A percentile compares a stretch with the other conserved stretches of the same genome.
These are phyloP conservation scores for Nicotiana noctiflora DNA, from an alignment of 257 asterid genomes.

Conservation along the genomic window DNA sequence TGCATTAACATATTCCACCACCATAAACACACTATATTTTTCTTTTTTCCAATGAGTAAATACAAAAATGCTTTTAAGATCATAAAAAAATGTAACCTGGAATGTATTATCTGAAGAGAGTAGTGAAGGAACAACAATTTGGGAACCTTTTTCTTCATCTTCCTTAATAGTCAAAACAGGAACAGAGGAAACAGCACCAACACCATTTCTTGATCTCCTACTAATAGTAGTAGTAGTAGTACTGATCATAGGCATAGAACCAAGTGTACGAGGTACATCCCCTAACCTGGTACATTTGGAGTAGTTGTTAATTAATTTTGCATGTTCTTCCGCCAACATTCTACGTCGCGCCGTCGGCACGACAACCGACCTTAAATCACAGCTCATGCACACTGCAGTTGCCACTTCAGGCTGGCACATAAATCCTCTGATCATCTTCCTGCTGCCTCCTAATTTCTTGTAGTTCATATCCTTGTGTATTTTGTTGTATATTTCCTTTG, in stretches of 20 bases:
- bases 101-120: constrained; percentile 27
- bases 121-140: constrained; percentile 23
- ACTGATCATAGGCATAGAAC: constrained; percentile 2
- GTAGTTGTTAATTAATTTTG: constrained; percentile 13
- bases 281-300: constrained; percentile 25
- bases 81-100: constrained; percentile 23
- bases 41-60: background rate
- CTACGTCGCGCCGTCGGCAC: constrained; percentile 19
- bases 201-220: constrained; percentile 14
- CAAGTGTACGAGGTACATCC: constrained; percentile 6
- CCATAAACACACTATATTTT: background rate
- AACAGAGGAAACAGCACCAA: constrained; percentile 14
- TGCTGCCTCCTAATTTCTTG: constrained; percentile 31
- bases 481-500: background rate
- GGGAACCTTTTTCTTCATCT: constrained; percentile 14
- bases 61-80: background rate
- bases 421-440: constrained; percentile 52
- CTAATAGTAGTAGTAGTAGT: background rate
- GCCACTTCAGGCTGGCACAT: constrained; percentile 51
- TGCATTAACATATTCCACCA: constrained; percentile 15
- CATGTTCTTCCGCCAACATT: constrained; percentile 13
- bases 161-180: constrained; percentile 10
- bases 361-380: constrained; percentile 35
- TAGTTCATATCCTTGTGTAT: background rate
- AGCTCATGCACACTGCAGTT: constrained; percentile 54